These are phyloP conservation scores for Phanerodontia chrysosporium DNA, from an alignment of 768 basidiomycete species.

Conservation along the genomic window DNA sequence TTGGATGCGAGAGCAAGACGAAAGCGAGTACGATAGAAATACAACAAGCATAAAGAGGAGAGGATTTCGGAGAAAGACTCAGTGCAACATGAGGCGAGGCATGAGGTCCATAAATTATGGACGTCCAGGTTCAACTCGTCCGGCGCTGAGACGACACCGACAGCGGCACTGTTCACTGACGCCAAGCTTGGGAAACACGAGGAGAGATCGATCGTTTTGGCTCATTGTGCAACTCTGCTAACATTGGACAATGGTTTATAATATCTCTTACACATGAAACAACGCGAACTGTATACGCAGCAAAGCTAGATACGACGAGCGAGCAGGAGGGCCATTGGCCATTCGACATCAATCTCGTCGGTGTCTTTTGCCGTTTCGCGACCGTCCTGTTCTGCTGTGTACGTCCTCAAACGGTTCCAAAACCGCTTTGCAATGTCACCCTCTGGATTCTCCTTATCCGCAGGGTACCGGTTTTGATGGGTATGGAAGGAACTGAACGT, in stretches of 20 bases:
- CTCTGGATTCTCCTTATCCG: constrained; percentile 44
- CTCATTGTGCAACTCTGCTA: no score
- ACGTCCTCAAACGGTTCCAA: constrained; percentile 49
- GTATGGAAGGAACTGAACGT: constrained; percentile 70
- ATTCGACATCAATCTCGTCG: constrained; percentile 31
- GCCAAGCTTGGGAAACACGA: no score
- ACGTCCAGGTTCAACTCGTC: background rate
- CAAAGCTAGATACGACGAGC: constrained; percentile 8
- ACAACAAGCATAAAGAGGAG: constrained; percentile 1
- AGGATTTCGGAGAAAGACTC: background rate
- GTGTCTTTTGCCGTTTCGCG: constrained; percentile 15
- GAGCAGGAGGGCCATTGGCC: constrained; percentile 31
- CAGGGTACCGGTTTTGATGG: constrained; percentile 59
- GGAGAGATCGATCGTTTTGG: no score
- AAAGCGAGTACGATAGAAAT: background rate
- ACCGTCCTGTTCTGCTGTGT: constrained; percentile 18
- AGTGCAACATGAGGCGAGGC: constrained; percentile 1
- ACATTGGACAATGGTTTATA: background rate
- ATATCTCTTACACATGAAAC: background rate
- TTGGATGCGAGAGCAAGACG: background rate
- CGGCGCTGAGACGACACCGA: background rate
- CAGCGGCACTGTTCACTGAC: background rate
- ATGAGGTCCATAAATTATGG: constrained; percentile 5
- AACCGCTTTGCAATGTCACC: constrained; percentile 67
- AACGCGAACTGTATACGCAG: background rate